Conservation (phyloP, 2,329 filamentous ascomycete species). For the Talaromyces sp. region DNA sequence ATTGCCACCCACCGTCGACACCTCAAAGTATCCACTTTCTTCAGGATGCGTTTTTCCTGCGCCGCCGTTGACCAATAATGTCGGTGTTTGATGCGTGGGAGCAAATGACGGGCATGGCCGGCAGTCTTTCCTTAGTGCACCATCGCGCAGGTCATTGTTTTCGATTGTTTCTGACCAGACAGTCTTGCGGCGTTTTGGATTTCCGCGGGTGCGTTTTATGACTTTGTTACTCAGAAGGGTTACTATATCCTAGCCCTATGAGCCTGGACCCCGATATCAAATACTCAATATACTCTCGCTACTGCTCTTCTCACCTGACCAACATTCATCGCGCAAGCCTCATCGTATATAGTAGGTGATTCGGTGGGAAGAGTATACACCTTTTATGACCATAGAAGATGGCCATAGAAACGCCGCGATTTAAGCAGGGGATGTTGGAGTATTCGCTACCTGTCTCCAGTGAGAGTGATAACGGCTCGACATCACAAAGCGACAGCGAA, state of each 20-base stretch:
- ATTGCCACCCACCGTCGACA: background rate
- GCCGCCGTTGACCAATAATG: background rate
- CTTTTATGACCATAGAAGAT: constrained; percentile 1
- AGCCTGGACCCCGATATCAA: background rate
- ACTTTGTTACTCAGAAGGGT: background rate
- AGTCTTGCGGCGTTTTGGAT: background rate
- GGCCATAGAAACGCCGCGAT: constrained; percentile 7
- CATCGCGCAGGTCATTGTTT: background rate
- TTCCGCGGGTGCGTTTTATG: constrained; percentile 6
- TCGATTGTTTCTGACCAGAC: background rate
- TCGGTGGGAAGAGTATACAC: background rate
- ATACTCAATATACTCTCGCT: background rate
- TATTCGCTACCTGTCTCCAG: background rate
- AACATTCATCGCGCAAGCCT: background rate
- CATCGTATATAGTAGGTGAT: background rate
- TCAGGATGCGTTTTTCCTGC: background rate
- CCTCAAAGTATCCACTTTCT: background rate
- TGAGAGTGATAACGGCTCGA: constrained; percentile 2
- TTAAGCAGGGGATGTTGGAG: background rate
- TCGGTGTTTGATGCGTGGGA: background rate
- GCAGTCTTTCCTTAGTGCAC: background rate
- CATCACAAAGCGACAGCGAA: constrained; percentile 3
- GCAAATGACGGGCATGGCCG: constrained; percentile 1
- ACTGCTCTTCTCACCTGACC: background rate
- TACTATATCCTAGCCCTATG: constrained; percentile 10